A percentile compares a stretch with the other conserved stretches of the same genome.
Evolutionary conservation across 2,329 filamentous ascomycete genomes (phyloP).

Genomic region (Aspergillus ochraceoroseus): DNA sequence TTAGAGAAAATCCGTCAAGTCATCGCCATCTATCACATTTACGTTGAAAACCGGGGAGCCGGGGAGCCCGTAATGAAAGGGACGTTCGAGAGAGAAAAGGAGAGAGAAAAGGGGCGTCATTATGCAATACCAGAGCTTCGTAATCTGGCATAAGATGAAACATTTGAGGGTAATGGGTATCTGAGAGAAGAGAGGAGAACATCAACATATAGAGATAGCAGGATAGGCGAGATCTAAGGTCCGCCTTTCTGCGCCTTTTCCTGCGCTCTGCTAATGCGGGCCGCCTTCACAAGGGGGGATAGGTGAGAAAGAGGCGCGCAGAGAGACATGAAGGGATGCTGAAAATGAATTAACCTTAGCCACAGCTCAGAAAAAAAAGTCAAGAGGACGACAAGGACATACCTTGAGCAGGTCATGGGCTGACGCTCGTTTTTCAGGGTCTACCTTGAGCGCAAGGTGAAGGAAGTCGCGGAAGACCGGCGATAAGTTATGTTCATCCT

Average conservation of each 20-base stretch:
- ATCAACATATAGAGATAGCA: conserved; percentile 26
- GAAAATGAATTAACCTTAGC: conserved; percentile 17
- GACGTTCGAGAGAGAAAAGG: conserved; percentile 2
- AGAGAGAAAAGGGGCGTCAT: conserved; percentile 15
- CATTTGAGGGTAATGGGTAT: conserved; percentile 26
- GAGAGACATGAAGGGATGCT: conserved; percentile 77
- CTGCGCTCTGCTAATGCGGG: conserved; percentile 75
- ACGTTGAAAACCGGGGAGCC: conserved; percentile 12
- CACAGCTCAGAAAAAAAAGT: neutral
- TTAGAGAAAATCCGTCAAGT: conserved; percentile 15
- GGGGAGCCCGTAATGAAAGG: conserved; percentile 11
- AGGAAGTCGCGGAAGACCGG: conserved; percentile 85
- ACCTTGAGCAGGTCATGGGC: conserved; percentile 91
- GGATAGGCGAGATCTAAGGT: conserved; percentile 23
- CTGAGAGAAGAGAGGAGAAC: conserved; percentile 30
- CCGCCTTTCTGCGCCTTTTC: conserved; percentile 69
- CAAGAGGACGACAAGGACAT: too few relatives aligned
- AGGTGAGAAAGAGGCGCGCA: conserved; percentile 72
- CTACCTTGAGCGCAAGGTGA: conserved; percentile 88
- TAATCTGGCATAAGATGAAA: conserved; percentile 20
- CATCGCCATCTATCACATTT: conserved; percentile 27
- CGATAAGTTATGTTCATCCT: conserved; percentile 80
- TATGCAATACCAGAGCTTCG: conserved; percentile 19
- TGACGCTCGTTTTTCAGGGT: conserved; percentile 92
- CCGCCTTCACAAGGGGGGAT: conserved; percentile 79